A percentile compares a stretch with the other conserved stretches of the same genome.
Evolutionary conservation across 2,329 filamentous ascomycete genomes (phyloP).

Genomic region (Colletotrichum euphorbiae): DNA sequence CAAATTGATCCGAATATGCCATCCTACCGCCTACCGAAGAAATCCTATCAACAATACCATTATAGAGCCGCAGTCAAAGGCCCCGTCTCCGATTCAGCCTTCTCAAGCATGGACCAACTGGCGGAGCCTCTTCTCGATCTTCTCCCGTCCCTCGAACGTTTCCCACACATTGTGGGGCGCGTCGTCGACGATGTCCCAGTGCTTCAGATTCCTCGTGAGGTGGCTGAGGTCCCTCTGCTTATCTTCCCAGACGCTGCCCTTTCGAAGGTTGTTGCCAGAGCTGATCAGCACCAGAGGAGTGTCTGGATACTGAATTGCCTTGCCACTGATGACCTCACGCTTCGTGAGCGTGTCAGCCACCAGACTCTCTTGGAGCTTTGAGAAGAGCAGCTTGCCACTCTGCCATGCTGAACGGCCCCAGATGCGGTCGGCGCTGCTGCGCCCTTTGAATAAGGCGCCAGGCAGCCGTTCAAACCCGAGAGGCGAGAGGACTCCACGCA

Average conservation of each 20-base stretch:
- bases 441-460: conserved; percentile 84
- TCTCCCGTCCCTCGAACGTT: conserved; percentile 75
- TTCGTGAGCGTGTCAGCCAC: conserved; percentile 87
- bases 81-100: not conserved
- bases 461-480: conserved; percentile 84
- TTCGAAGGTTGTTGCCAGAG: conserved; percentile 77
- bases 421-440: conserved; percentile 84
- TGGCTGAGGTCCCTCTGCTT: conserved; percentile 87
- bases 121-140: conserved; percentile 82
- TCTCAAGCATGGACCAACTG: conserved; percentile 66
- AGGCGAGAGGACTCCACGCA: conserved; percentile 85
- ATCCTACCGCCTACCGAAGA: not conserved
- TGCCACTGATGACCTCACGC: conserved; percentile 82
- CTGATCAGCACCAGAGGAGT: conserved; percentile 85
- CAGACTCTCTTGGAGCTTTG: conserved; percentile 91
- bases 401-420: conserved; percentile 85
- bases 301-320: conserved; percentile 81
- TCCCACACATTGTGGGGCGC: conserved; percentile 91
- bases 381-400: conserved; percentile 85
- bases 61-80: not conserved
- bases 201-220: conserved; percentile 80
- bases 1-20: not conserved
- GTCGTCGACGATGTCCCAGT: conserved; percentile 88
- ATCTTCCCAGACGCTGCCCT: conserved; percentile 78
- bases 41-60: not conserved